phyloP scores from a whole-genome alignment of 495 filamentous ascomycete genomes.

The Copromyces sp. region DNA sequence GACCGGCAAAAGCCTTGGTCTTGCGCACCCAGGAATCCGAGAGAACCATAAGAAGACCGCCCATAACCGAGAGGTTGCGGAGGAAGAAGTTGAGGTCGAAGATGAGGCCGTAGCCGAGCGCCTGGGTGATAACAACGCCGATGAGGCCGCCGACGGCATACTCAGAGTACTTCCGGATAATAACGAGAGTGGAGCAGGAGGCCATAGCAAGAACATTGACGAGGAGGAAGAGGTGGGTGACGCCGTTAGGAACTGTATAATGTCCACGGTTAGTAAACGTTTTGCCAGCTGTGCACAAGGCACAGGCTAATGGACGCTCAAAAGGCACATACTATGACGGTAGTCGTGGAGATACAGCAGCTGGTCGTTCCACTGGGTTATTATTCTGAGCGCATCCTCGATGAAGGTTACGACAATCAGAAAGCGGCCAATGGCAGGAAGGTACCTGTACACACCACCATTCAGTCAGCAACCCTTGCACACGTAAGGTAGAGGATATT shows the following conservation, averaged over 20 bases:
- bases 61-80: constrained; percentile 93
- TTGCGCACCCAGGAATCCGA: constrained; percentile 98
- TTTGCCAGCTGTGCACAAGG: background rate
- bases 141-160: constrained; percentile 85
- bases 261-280: constrained; percentile 8
- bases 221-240: constrained; percentile 91
- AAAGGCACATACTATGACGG: constrained; percentile 65
- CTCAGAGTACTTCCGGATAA: constrained; percentile 82
- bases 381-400: constrained; percentile 89
- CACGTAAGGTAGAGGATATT: background rate
- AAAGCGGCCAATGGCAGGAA: constrained; percentile 92
- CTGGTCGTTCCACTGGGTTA: constrained; percentile 98
- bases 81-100: constrained; percentile 99
- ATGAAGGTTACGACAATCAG: constrained; percentile 97
- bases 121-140: constrained; percentile 88
- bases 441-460: constrained; percentile 47
- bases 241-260: constrained; percentile 65
- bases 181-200: constrained; percentile 72
- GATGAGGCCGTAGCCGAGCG: constrained; percentile 92
- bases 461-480: background rate
- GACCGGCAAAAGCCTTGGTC: constrained; percentile 88
- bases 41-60: constrained; percentile 92
- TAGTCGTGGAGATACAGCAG: constrained; percentile 87
- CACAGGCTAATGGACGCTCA: constrained; percentile 3
- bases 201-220: constrained; percentile 85